phyloP scores from a whole-genome alignment of 2,329 filamentous ascomycete species.

The Ustilaginoidea virens region DNA sequence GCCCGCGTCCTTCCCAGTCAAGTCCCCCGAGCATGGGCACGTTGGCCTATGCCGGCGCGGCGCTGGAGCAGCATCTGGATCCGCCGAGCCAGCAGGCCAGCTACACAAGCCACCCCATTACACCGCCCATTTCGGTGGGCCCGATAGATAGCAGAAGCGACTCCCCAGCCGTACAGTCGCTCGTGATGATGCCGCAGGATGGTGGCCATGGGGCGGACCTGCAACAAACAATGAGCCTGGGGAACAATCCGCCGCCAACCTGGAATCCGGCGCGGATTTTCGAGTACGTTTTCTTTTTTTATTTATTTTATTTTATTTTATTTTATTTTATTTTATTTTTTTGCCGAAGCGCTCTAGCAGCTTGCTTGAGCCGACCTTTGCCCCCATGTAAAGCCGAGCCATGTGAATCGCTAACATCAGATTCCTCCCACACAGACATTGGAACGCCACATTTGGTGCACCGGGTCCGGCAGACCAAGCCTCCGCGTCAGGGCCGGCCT shows the following conservation, averaged over 20 bases:
- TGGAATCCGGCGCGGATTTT: slow-evolving; percentile 87
- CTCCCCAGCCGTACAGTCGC: slow-evolving; percentile 55
- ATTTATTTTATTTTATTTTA: slow-evolving; percentile 13
- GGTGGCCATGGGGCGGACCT: slow-evolving; percentile 34
- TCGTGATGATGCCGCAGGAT: slow-evolving; percentile 54
- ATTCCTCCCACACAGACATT: slow-evolving; percentile 69
- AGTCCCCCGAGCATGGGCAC: slow-evolving; percentile 41
- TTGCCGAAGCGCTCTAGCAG: not conserved
- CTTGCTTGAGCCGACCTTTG: not conserved
- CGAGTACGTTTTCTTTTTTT: slow-evolving; percentile 47
- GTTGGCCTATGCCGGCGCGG: slow-evolving; percentile 30
- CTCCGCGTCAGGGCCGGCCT: slow-evolving; percentile 35
- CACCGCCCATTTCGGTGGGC: slow-evolving; percentile 63
- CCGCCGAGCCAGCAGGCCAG: slow-evolving; percentile 36
- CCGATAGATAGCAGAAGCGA: slow-evolving; percentile 63
- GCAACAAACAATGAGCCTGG: slow-evolving; percentile 39
- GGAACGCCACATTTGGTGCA: slow-evolving; percentile 87
- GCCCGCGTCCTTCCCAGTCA: slow-evolving; percentile 51
- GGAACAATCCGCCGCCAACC: slow-evolving; percentile 46
- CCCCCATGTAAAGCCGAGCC: no score
- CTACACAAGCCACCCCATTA: slow-evolving; percentile 57
- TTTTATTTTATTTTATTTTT: slow-evolving; percentile 3
- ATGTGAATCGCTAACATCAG: slow-evolving; percentile 1
- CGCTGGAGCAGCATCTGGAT: slow-evolving; percentile 39
- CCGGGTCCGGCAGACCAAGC: slow-evolving; percentile 41